Base-by-base conservation (phyloP, 768 basidiomycete genomes). In the Termitomyces sp. region DNA sequence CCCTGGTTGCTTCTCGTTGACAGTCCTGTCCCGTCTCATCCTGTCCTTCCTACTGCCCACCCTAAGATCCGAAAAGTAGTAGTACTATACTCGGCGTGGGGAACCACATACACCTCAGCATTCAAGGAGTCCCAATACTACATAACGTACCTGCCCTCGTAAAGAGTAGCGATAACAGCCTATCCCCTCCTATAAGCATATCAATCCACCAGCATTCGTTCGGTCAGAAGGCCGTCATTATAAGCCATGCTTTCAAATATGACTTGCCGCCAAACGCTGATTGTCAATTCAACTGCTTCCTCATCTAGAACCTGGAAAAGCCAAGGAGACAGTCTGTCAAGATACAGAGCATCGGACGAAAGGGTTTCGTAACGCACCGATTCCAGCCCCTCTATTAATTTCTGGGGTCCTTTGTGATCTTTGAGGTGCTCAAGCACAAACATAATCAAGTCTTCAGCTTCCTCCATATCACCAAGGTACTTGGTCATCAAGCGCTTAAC, bases 211-310 rank as follows among this genome's bases (percentile, higher is more conserved):
- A 89, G 78, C 83, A 90, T 84, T 69, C 81, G 83, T 64, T 92
- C 93, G 26, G 93, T 94, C 65, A 89, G 84, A 60, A 96, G 77
- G 41, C 93, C 93, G 71, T 94, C 91, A 60, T 84, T 86, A 70
- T 92, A 94, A 28, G 94, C 91, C 84, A 92, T 89, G 66, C 92
- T 94, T 78, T 98, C 94, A 69, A 96, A 96, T 51, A 94, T 91
- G 64, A 96, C 82, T 73, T 93, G 90, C 55, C 92, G 84, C 94
- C 94, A 98, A 49, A 97, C 78, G 60, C 80, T 80, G 64, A 87
- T 71, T n/a, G 84, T 78, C 57, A 95, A 82, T 59, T 92, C 87
- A 28, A 76, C 75, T 5, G 94, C 94, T 69, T 98, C 94, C 70
- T 96, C 94, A 68, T 94, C 94, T 36, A 98, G 77, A 4, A 97